Evolutionary conservation across 177 flowering plant species (phyloP).

Genomic region (Vitis hybrid): DNA sequence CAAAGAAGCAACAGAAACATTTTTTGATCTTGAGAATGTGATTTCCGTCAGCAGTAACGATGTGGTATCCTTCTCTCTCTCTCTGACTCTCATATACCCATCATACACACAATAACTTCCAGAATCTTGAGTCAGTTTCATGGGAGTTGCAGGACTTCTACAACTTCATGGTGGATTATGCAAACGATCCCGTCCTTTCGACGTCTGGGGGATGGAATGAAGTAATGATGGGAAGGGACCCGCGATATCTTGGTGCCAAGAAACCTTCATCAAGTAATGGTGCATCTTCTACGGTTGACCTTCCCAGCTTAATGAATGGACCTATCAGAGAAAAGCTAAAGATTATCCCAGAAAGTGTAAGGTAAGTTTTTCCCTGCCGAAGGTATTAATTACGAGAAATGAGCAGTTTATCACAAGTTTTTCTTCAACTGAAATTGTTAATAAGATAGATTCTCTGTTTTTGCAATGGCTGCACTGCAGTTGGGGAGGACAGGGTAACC

Average conservation of each 20-base stretch:
- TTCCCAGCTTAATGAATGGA: conserved; percentile 22
- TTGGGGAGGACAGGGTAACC: conserved; percentile 17
- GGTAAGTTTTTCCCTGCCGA: conserved; percentile 4
- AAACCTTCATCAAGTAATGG: background rate
- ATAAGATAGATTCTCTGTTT: background rate
- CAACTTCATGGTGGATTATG: conserved; percentile 19
- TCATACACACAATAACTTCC: background rate
- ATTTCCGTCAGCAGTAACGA: conserved; percentile 21
- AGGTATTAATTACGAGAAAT: background rate
- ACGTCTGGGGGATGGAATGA: background rate
- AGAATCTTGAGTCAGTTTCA: background rate
- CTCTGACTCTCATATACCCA: background rate
- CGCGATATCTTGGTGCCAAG: conserved; percentile 1
- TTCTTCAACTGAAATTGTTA: background rate
- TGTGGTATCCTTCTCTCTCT: conserved; percentile 24
- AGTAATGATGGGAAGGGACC: background rate
- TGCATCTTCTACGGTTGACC: background rate
- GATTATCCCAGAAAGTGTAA: conserved; percentile 20
- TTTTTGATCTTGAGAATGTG: conserved; percentile 21
- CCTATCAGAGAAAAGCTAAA: conserved; percentile 17
- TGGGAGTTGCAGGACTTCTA: conserved; percentile 12
- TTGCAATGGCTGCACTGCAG: conserved; percentile 3
- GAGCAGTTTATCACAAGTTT: background rate
- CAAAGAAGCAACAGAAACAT: conserved; percentile 28
- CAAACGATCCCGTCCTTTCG: background rate